Conservation (phyloP, 768 basidiomycete genomes). For the Agrocybe pediades region DNA sequence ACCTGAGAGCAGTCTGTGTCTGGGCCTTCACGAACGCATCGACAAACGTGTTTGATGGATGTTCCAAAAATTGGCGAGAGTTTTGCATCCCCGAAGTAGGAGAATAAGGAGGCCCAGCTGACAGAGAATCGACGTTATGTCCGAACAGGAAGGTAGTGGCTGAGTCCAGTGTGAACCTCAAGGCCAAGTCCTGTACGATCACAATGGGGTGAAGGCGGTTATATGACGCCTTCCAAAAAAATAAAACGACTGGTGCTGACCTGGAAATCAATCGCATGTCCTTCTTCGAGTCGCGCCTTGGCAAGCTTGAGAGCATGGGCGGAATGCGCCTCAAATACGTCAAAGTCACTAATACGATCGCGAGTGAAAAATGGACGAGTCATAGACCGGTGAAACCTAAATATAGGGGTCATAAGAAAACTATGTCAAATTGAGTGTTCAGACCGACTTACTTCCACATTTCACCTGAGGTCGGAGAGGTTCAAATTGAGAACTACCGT, state of each 20-base stretch:
- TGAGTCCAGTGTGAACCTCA: constrained; percentile 60
- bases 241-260: constrained; percentile 25
- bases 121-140: constrained; percentile 49
- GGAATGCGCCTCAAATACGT: constrained; percentile 58
- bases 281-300: constrained; percentile 43
- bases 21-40: constrained; percentile 53
- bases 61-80: constrained; percentile 9
- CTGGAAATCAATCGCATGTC: constrained; percentile 62
- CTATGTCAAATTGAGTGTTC: not conserved
- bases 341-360: constrained; percentile 61
- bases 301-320: constrained; percentile 45
- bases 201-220: not conserved
- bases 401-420: constrained; percentile 10
- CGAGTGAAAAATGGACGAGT: constrained; percentile 69
- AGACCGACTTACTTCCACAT: constrained; percentile 58
- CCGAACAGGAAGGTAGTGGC: constrained; percentile 64
- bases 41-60: constrained; percentile 38
- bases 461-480: constrained; percentile 50
- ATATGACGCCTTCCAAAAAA: not conserved
- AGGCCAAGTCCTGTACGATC: constrained; percentile 35
- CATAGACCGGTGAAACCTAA: constrained; percentile 62
- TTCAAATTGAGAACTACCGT: too few relatives aligned
- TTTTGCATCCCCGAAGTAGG: constrained; percentile 13
- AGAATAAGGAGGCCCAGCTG: constrained; percentile 51
- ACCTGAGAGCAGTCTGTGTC: constrained; percentile 33